A percentile compares a stretch with the other conserved stretches of the same genome.
phyloP scores from a whole-genome alignment of 306 rosid species.

The Vicia villosa region DNA sequence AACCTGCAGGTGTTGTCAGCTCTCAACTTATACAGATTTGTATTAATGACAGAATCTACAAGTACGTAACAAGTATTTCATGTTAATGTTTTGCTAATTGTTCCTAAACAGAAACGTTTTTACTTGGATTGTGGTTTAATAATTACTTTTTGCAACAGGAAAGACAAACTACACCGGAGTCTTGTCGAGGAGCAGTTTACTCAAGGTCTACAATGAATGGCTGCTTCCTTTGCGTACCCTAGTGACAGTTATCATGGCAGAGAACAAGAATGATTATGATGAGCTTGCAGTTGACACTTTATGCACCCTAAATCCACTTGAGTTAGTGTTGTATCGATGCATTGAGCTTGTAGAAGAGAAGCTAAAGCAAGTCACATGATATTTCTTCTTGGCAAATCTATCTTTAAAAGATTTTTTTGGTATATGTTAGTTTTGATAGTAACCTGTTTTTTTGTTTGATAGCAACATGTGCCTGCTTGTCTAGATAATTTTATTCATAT shows the following conservation, averaged over 20 bases:
- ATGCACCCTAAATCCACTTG: conserved; percentile 76
- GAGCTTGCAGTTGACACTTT: conserved; percentile 49
- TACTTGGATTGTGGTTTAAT: too few relatives aligned
- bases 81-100: too few relatives aligned
- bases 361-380: conserved; percentile 44
- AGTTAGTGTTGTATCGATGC: conserved; percentile 81
- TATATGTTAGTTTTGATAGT: background rate
- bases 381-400: background rate
- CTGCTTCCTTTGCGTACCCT: conserved; percentile 52
- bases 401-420: background rate
- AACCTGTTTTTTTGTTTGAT: background rate
- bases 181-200: conserved; percentile 40
- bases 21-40: conserved; percentile 84
- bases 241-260: conserved; percentile 47
- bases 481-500: too few relatives aligned
- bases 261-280: conserved; percentile 45
- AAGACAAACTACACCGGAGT: conserved; percentile 67
- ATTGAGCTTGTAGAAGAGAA: conserved; percentile 86
- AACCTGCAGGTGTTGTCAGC: conserved; percentile 72
- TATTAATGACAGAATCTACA: conserved; percentile 74
- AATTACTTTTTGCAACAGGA: conserved; percentile 49
- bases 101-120: too few relatives aligned
- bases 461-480: background rate
- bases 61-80: conserved; percentile 44
- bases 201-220: conserved; percentile 51